Percentiles rank a stretch among this genome's conserved stretches.
These are phyloP conservation scores for Lentinula detonsa DNA, from an alignment of 768 basidiomycete genomes.

Conservation along the genomic window DNA sequence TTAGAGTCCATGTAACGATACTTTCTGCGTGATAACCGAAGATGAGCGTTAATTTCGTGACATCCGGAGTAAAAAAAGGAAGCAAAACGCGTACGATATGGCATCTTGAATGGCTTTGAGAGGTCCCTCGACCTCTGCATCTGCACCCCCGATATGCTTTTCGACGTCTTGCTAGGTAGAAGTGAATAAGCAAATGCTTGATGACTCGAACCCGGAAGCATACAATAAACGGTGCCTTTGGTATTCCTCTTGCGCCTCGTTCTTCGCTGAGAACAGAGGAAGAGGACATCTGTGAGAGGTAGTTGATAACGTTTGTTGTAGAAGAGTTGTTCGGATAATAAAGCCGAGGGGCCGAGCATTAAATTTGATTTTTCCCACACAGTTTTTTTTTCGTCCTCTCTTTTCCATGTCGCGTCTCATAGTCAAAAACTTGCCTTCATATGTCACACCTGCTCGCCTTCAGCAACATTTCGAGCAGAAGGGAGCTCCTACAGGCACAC, in stretches of 20 bases:
- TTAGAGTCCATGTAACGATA: slow-evolving; percentile 97
- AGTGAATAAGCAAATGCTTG: neutral
- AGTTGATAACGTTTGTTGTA: neutral
- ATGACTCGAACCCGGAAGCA: slow-evolving; percentile 17
- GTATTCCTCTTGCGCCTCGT: slow-evolving; percentile 74
- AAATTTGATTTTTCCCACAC: neutral
- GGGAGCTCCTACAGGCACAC: slow-evolving; percentile 53
- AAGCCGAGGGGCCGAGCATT: neutral
- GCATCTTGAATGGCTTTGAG: slow-evolving; percentile 87
- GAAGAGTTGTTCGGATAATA: neutral
- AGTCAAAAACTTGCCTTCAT: slow-evolving; percentile 73
- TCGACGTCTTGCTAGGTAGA: slow-evolving; percentile 74
- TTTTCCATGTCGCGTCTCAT: slow-evolving; percentile 73
- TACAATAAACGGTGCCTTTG: slow-evolving; percentile 92
- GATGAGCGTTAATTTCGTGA: slow-evolving; percentile 4
- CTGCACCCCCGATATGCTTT: slow-evolving; percentile 74
- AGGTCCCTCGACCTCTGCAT: slow-evolving; percentile 71
- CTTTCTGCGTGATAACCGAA: slow-evolving; percentile 58
- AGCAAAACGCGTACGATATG: slow-evolving; percentile 64
- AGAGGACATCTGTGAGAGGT: neutral
- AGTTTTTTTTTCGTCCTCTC: neutral
- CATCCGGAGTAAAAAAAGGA: slow-evolving; percentile 3
- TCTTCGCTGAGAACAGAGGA: neutral
- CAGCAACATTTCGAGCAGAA: slow-evolving; percentile 62
- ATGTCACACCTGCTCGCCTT: slow-evolving; percentile 58